Base-by-base conservation (phyloP, 495 filamentous ascomycete genomes). In the Aspergillus heteromorphus region DNA sequence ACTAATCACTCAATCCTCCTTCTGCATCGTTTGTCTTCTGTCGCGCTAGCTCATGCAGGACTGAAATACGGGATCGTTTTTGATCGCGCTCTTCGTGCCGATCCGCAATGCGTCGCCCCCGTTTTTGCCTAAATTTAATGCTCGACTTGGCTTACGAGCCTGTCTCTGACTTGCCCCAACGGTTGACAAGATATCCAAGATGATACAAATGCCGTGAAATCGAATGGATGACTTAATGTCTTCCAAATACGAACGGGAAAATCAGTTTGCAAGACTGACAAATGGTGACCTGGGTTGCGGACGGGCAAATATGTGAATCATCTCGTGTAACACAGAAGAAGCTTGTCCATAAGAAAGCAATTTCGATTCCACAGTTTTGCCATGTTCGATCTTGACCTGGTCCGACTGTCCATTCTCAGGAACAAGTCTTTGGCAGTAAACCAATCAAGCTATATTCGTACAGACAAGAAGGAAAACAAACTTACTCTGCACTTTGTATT, bases 1-100 rank as follows among this genome's bases (percentile, higher is more conserved):
- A 89, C 72, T 86, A 79, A 70, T 38, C 11, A n/a, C 54, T 57
- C 41, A 43, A 38, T 45, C 52, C 48, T 20, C 54, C 20, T 21
- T 58, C 34, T 57, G 55, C 50, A 58, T 64, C 57, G 55, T 66
- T 62, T 58, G 61, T 65, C 62, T 62, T 48, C 58, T 57, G 51
- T 62, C 54, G 43, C 53, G 51, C 29, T 54, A 54, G 31, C 40
- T 54, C 55, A 41, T 53, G 51, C 49, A 51, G 52, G 54, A 55
- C 55, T 56, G 56, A 45, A 48, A 48, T 45, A 51, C 23, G 41
- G 34, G 48, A 56, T 41, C 29, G 16, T 43, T 25, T 20, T 51
- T 41, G 34, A 55, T 58, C 51, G 51, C 61, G 54, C 47, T 56
- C 36, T 62, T 53, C 51, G 40, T 55, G 51, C 57, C 53, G 53